Base-by-base conservation (phyloP, 148 eudicot genomes). In the Rhododendron mucronatum region DNA sequence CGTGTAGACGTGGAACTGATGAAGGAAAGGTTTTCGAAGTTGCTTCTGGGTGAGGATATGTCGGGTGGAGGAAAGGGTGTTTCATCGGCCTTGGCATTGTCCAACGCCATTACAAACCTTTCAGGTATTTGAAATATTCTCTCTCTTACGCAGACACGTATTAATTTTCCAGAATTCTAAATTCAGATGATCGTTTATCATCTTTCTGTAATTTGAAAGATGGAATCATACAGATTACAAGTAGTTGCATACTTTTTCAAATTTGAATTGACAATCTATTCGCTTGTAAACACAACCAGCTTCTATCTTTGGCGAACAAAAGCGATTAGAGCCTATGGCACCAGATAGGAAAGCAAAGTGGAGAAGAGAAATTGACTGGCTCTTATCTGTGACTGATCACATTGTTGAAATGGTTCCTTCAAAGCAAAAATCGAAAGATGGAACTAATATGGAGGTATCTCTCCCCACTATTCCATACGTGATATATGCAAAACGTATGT, bases 341-440 rank as follows among this genome's bases (percentile, higher is more conserved):
- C 87, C 89, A 18, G 95, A 93, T 12, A 91, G 90, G 48, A 91
- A 90, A 87, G 85, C 91, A 67, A 90, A 93, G 84, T 95, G 98
- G 98, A 92, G 89, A 39, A 93, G 88, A 78, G 95, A 93, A 89
- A 94, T 95, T 11, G 96, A 92, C 44, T 95, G 98, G 96, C 87
- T 92, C 48, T 83, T 95, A 61, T 95, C 98, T 21, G 98, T 95
- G 57, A 91, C 98, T 2, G 93, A 95, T 87, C 91, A 89, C 84
- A 91, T 95, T 69, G 96, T 95, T 47, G 98, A 95, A 87, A 88
- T 93, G 77, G 95, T 86, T 33, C 95, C 98, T 80, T 88, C 93
- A 37, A 91, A 92, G 77, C 95, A 95, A 55, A 89, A 85, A 51
- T 78, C 88, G 20, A 90, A 93, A 8, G 93, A 93, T 88, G 98